Conservation (phyloP, 1,139 yeast genomes). For the Lipomyces yarrowii region DNA sequence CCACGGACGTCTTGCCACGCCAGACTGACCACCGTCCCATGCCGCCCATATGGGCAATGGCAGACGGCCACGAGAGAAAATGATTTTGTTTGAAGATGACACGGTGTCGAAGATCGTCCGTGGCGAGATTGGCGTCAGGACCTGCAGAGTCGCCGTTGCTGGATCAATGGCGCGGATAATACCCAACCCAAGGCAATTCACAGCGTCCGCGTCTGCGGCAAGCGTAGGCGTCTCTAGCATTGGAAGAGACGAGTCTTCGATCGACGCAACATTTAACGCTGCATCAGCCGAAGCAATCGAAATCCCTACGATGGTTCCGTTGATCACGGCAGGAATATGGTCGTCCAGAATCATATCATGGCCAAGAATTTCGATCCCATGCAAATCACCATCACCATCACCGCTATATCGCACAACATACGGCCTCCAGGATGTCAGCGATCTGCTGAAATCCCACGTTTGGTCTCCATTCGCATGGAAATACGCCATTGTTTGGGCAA, state of each 20-base stretch:
- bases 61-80: constrained; percentile 21
- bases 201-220: neutral
- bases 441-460: constrained; percentile 20
- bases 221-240: neutral
- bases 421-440: constrained; percentile 21
- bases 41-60: constrained; percentile 21
- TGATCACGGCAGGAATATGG: constrained; percentile 29
- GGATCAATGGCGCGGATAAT: constrained; percentile 20
- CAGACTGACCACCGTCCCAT: constrained; percentile 19
- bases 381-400: constrained; percentile 8
- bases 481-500: constrained; percentile 42
- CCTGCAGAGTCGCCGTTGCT: neutral
- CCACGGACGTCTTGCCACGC: constrained; percentile 16
- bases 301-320: constrained; percentile 32
- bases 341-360: constrained; percentile 3
- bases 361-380: constrained; percentile 23
- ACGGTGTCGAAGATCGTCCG: neutral
- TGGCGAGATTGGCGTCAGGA: constrained; percentile 7
- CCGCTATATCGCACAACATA: constrained; percentile 18
- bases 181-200: constrained; percentile 17
- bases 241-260: neutral
- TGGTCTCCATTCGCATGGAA: constrained; percentile 36
- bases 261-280: neutral
- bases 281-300: constrained; percentile 14
- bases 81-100: neutral